Evolutionary conservation across 306 rosid species (phyloP).

Genomic region (Vicia faba): DNA sequence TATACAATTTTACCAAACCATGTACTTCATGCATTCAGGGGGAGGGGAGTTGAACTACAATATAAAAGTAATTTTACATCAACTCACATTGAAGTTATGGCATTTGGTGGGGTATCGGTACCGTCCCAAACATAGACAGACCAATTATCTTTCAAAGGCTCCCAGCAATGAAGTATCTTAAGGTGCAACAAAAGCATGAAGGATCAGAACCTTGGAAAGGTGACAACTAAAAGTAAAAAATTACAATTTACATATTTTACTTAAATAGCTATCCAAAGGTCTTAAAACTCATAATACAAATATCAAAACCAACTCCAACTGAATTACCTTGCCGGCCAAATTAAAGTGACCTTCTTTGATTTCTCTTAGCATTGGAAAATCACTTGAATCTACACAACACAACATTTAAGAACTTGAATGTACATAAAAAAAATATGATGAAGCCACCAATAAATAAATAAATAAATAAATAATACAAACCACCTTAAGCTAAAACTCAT

Average conservation of each 20-base stretch:
- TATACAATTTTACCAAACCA: too few species aligned
- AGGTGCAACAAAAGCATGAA: conserved; percentile 18
- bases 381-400: conserved; percentile 41
- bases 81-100: conserved; percentile 54
- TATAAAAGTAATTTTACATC: conserved; percentile 16
- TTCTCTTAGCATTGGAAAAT: conserved; percentile 47
- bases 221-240: conserved; percentile 8
- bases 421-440: too few species aligned
- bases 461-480: too few species aligned
- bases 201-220: conserved; percentile 29
- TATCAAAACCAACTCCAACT: neutral
- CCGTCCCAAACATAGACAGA: conserved; percentile 71
- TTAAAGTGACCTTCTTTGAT: conserved; percentile 47
- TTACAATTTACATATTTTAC: neutral
- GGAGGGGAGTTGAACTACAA: conserved; percentile 30
- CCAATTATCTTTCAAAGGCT: conserved; percentile 46
- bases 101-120: conserved; percentile 46
- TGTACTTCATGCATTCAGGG: too few species aligned
- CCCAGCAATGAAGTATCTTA: conserved; percentile 58
- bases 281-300: conserved; percentile 11
- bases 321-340: conserved; percentile 77
- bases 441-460: too few species aligned
- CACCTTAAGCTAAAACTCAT: too few species aligned
- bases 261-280: neutral
- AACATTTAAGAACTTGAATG: too few species aligned